Evolutionary conservation across 306 rosid species (phyloP), one percentile per base, ranked within the genome.

Genomic region (Phaseolus lunatus): DNA sequence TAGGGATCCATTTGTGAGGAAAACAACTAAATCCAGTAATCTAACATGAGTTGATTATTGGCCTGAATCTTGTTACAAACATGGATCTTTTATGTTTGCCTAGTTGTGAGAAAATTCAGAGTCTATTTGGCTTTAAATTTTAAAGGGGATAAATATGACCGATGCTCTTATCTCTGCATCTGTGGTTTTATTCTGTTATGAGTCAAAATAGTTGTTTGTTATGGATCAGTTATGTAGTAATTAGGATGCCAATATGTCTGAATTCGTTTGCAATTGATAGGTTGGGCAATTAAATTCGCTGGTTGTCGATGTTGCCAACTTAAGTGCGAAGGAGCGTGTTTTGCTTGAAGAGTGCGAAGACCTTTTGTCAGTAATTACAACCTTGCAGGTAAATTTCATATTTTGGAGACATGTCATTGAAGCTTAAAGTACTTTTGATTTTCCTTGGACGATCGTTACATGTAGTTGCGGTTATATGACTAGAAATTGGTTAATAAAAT

Each of bases 311-410:
- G 87, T 85, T 82, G 77, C 92, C 53, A 89, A 85, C 72, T 69
- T 87, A 59, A 90, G 81, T 72, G 85, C 88, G 15, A 85, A 88
- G 85, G 99, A 95, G 90, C 91, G 81, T 47, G 86, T 80, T 79
- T 73, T 92, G 88, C 99, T 95, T 77, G 85, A 90, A 35, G 90
- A 92, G 73, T 87, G 97, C 92, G 87, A 77, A 61, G 82, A 88
- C 62, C 83, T 92, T 18, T 78, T 92, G 83, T 95, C 98, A 45
- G 78, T 84, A 71, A 83, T 88, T 67, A 85, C 90, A 77, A 79
- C 91, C 71, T 62, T 90, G 87, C 95, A 95, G 95, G 98, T 90
- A 85, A 82, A 10, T 69, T 70, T 69, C 56, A 47, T 59, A 47
- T 68, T 22, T 18, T 13, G 15, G 27, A 75, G 66, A 39, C 50